Evolutionary conservation across 2,329 filamentous ascomycete species (phyloP).

Genomic region (Sclerotinia spermophila): DNA sequence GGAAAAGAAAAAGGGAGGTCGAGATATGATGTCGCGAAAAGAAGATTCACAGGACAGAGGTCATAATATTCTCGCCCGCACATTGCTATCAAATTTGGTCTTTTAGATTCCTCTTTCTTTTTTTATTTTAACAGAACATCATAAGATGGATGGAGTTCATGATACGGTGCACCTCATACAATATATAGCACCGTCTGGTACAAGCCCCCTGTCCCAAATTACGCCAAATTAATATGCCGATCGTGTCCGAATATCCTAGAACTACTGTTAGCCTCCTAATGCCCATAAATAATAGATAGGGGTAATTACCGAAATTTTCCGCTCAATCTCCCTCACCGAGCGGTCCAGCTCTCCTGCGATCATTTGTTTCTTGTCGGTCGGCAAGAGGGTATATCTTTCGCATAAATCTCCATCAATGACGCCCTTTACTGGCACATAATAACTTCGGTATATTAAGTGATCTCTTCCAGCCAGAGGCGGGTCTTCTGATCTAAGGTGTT

Average conservation of each 20-base stretch:
- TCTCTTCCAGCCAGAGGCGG: slow-evolving; percentile 86
- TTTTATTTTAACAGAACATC: not conserved
- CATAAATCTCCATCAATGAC: slow-evolving; percentile 96
- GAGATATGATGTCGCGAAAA: slow-evolving; percentile 33
- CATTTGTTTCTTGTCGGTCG: slow-evolving; percentile 88
- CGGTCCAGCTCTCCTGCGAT: slow-evolving; percentile 92
- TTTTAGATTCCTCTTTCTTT: slow-evolving; percentile 1
- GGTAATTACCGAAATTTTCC: slow-evolving; percentile 72
- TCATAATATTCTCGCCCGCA: slow-evolving; percentile 11
- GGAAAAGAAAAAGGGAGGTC: slow-evolving; percentile 44
- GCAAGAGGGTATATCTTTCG: slow-evolving; percentile 80
- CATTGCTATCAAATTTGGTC: not conserved
- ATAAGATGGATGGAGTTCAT: not conserved
- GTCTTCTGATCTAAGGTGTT: slow-evolving; percentile 81
- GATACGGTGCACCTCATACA: slow-evolving; percentile 46
- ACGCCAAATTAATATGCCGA: slow-evolving; percentile 46
- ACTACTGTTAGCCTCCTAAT: slow-evolving; percentile 25
- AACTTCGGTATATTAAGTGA: slow-evolving; percentile 91
- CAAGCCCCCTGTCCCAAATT: slow-evolving; percentile 33
- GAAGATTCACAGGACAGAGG: slow-evolving; percentile 35
- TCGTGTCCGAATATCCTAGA: slow-evolving; percentile 53
- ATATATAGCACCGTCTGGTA: slow-evolving; percentile 61
- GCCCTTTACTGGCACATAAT: slow-evolving; percentile 95
- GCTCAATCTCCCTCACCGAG: slow-evolving; percentile 87
- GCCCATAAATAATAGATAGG: not conserved